These are phyloP conservation scores for Curvularia hawaiiensis DNA, from an alignment of 2,329 filamentous ascomycete species.

Conservation along the genomic window DNA sequence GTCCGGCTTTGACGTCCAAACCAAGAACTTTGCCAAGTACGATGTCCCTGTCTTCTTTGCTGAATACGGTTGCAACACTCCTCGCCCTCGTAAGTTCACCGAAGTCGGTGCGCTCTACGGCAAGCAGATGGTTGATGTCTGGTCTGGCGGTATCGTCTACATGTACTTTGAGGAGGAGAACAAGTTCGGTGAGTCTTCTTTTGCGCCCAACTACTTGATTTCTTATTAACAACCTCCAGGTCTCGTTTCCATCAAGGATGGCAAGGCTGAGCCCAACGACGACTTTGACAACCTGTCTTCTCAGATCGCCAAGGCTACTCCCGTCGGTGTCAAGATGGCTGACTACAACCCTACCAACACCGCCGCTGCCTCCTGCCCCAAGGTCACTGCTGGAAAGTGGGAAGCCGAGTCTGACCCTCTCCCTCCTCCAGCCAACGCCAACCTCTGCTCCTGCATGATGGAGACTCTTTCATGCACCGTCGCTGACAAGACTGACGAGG, in stretches of 20 bases:
- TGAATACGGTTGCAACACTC: conserved; percentile 93
- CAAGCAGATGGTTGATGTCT: conserved; percentile 79
- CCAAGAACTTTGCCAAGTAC: conserved; percentile 85
- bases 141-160: conserved; percentile 97
- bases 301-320: conserved; percentile 69
- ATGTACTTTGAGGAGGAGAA: conserved; percentile 96
- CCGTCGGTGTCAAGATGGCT: conserved; percentile 67
- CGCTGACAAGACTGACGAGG: conserved; percentile 57
- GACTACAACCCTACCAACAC: conserved; percentile 78
- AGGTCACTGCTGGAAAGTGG: conserved; percentile 66
- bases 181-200: conserved; percentile 71
- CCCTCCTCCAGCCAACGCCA: conserved; percentile 78
- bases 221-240: conserved; percentile 48
- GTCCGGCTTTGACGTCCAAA: conserved; percentile 83
- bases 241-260: conserved; percentile 67
- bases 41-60: conserved; percentile 97
- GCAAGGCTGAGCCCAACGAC: conserved; percentile 66
- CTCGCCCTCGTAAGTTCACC: conserved; percentile 75
- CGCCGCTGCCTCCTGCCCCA: conserved; percentile 72
- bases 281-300: conserved; percentile 65
- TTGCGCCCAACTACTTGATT: neutral
- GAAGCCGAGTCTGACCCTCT: conserved; percentile 68
- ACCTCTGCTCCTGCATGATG: conserved; percentile 87
- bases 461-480: conserved; percentile 74
- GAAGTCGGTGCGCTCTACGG: conserved; percentile 85